Conservation (phyloP, 306 rosid genomes). For the Luffa acutangula region DNA sequence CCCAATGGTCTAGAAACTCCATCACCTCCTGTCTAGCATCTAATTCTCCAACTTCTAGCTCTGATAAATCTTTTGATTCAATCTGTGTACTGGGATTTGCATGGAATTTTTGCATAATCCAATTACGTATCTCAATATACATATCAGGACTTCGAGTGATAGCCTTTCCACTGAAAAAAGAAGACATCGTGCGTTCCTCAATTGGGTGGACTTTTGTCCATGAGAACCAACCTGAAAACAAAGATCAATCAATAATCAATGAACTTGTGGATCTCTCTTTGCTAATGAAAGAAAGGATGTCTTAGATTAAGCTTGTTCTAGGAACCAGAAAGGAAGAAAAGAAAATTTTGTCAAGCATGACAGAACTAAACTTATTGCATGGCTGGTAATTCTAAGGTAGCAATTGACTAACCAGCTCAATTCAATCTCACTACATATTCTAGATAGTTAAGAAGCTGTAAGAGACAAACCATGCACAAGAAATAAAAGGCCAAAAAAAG, state of each 20-base stretch:
- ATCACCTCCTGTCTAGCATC: conserved; percentile 73
- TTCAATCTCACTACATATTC: neutral
- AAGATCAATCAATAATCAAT: conserved; percentile 4
- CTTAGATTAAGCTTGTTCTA: neutral
- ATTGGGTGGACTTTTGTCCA: conserved; percentile 60
- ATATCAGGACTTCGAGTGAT: conserved; percentile 49
- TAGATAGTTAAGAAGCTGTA: neutral
- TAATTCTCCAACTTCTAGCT: conserved; percentile 57
- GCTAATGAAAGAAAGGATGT: neutral
- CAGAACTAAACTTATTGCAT: neutral
- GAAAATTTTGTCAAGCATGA: neutral
- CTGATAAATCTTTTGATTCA: conserved; percentile 61
- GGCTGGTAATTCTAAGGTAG: neutral
- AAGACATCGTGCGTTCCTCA: conserved; percentile 60
- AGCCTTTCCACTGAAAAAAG: conserved; percentile 60
- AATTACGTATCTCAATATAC: conserved; percentile 70
- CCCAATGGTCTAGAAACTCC: conserved; percentile 89
- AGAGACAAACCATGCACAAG: neutral
- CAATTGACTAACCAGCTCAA: neutral
- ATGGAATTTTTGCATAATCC: conserved; percentile 65
- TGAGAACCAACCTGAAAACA: conserved; percentile 81
- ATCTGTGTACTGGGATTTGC: conserved; percentile 40
- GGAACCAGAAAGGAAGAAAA: neutral
- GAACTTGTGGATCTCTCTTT: neutral
- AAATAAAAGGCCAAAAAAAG: neutral